phyloP scores from a whole-genome alignment of 495 filamentous ascomycete species.

The Peziza echinospora region DNA sequence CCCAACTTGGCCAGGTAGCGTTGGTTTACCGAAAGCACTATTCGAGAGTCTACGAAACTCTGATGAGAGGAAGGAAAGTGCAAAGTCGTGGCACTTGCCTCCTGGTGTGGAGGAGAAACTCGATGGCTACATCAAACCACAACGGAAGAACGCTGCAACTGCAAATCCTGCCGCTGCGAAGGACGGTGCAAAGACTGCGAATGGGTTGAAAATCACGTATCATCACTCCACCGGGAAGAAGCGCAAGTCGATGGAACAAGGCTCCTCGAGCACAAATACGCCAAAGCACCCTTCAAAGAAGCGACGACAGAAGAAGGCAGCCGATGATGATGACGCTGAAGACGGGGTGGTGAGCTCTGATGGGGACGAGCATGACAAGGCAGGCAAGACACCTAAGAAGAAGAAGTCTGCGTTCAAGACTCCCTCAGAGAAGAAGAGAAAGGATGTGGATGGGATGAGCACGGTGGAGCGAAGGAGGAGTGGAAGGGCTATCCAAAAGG shows the following conservation, averaged over 20 bases:
- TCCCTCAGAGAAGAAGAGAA: background rate
- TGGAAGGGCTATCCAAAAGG: background rate
- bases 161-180: conserved; percentile 1
- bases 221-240: conserved; percentile 21
- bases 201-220: conserved; percentile 9
- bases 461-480: background rate
- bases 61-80: conserved; percentile 21
- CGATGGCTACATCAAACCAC: background rate
- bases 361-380: conserved; percentile 32
- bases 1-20: conserved; percentile 60
- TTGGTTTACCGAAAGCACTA: conserved; percentile 54
- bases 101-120: background rate
- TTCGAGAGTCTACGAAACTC: conserved; percentile 27
- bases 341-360: too few species aligned
- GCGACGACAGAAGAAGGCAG: conserved; percentile 21
- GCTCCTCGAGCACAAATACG: conserved; percentile 20
- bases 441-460: conserved; percentile 1
- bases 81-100: conserved; percentile 12
- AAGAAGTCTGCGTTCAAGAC: conserved; percentile 25
- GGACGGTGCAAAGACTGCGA: background rate
- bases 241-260: conserved; percentile 17
- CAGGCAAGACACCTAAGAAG: conserved; percentile 19
- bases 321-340: conserved; percentile 16
- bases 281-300: conserved; percentile 16
- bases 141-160: conserved; percentile 1